These are phyloP conservation scores for thale cress (Arabidopsis thaliana) DNA, from an alignment of 345 rosid genomes.

Conservation along the genomic window TAIR10.1 NC_003075.7:2501501-2502000, in stretches of 20 bases:
- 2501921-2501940: not conserved
- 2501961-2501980: not conserved
- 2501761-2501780: conserved; percentile 13
- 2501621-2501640: conserved; percentile 40
- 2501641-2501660: conserved; percentile 94
- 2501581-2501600: conserved; percentile 22
- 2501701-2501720: conserved; percentile 88
- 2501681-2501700: conserved; percentile 99
- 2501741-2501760: conserved; percentile 2
- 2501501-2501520: not conserved
- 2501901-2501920: conserved; percentile 3
- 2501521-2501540: conserved; percentile 8
- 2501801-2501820: conserved; percentile 22
- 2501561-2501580: conserved; percentile 16
- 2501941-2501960: not conserved
- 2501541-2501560: not conserved
- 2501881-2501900: conserved; percentile 6
- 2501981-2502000: conserved; percentile 19
- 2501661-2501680: conserved; percentile 97
- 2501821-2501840: not conserved
- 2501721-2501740: conserved; percentile 92
- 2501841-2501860: not conserved
- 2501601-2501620: conserved; percentile 18
- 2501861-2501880: not conserved
- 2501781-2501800: conserved; percentile 7